Base-by-base conservation (phyloP, 2,329 filamentous ascomycete genomes). In the Exophiala xenobiotica region DNA sequence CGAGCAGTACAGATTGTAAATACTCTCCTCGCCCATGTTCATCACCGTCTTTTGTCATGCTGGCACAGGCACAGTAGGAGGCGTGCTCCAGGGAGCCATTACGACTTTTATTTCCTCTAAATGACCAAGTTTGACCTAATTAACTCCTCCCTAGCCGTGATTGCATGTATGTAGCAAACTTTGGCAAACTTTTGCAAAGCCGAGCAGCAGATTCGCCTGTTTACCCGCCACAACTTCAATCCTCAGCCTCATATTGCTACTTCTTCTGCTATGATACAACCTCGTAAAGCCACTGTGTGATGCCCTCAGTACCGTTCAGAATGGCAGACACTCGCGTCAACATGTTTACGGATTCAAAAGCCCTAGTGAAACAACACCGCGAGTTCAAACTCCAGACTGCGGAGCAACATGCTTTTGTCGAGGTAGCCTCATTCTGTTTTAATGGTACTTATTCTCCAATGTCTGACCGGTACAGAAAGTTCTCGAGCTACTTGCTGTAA, bases 391-490 rank as follows among this genome's bases (percentile, higher is more conserved):
- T 18, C 23, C 49, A 52, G 24, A 19, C 23, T 18, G 27, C 35
- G 6, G 53, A 56, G 18, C 37, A 40, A 12, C 41, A 51, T 12
- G 35, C 33, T 14, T 38, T 56, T 4, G 47, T 56, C 40, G 49
- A 56, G 35, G 53, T 56, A 37, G 11, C 6, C 14, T 6, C 27
- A 24, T 12, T 38, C 8, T 26, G 31, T 20, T n/a, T 18, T 16
- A 20, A 16, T 41, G 5, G n/a, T 12, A 29, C n/a, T 6, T 33
- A 24, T 8, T n/a, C 19, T 26, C 27, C 11, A 20, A 20, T 16
- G 38, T 24, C 35, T 49, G 46, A 41, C 45, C 44, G 22, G 27
- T 29, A 8, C 45, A 56, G 53, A 49, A 52, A 42, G 49, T 56
- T 23, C 12, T 53, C 20, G 14, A 50, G 29, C 46, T 49, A 3